Evolutionary conservation across 2,329 filamentous ascomycete species (phyloP).

Genomic region (Venturia effusa): DNA sequence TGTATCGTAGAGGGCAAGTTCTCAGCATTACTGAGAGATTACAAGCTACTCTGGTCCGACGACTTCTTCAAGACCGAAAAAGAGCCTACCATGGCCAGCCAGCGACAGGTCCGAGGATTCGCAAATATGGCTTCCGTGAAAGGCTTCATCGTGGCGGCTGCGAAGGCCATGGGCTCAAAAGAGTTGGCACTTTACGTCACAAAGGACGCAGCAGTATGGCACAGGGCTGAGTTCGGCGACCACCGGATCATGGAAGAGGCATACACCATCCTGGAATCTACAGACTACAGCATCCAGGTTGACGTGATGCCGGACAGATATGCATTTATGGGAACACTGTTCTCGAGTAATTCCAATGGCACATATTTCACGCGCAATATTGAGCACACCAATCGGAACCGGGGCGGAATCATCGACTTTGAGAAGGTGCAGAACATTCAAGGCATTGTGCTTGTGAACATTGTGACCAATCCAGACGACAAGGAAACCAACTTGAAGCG

Average conservation of each 20-base stretch:
- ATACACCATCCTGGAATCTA: conserved; percentile 91
- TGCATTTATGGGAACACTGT: conserved; percentile 71
- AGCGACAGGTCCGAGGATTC: conserved; percentile 66
- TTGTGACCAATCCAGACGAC: conserved; percentile 75
- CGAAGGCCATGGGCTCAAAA: conserved; percentile 65
- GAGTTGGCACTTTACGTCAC: conserved; percentile 91
- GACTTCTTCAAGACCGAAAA: conserved; percentile 55
- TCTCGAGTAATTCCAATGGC: conserved; percentile 95
- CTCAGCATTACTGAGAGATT: conserved; percentile 60
- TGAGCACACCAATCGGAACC: conserved; percentile 81
- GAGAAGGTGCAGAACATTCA: conserved; percentile 89
- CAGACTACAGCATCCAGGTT: conserved; percentile 94
- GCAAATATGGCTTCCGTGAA: conserved; percentile 76
- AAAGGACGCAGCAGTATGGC: conserved; percentile 74
- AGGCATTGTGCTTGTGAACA: conserved; percentile 83
- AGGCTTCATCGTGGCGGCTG: conserved; percentile 75
- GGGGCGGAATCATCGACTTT: conserved; percentile 73
- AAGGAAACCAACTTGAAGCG: conserved; percentile 52
- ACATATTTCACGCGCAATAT: conserved; percentile 91
- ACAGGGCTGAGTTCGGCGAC: conserved; percentile 78
- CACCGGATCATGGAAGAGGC: conserved; percentile 76
- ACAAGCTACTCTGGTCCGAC: conserved; percentile 71
- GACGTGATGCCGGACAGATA: conserved; percentile 68
- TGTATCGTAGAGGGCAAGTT: conserved; percentile 70
- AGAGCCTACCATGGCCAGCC: conserved; percentile 67